These are phyloP conservation scores for Chamaecyparis obtusa DNA, from an alignment of 75 land plant species.

Conservation along the genomic window DNA sequence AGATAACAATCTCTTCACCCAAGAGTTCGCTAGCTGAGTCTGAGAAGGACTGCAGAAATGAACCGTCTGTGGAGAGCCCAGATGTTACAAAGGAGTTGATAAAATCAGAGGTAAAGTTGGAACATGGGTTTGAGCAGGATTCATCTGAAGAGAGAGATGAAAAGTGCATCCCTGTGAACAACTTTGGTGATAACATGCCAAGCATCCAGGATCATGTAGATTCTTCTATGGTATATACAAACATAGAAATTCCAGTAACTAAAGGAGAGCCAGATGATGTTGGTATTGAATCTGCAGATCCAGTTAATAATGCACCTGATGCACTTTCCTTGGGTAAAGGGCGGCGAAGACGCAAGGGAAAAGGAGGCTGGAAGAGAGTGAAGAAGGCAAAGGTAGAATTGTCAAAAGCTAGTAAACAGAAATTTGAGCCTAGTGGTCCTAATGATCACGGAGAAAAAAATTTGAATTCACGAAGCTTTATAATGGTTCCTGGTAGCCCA, in stretches of 20 bases:
- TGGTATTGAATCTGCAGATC: background rate
- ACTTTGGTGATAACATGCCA: background rate
- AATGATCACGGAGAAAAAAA: background rate
- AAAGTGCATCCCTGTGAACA: background rate
- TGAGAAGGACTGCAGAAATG: slow-evolving; percentile 3
- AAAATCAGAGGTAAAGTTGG: slow-evolving; percentile 3
- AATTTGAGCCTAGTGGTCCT: background rate
- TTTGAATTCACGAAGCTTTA: slow-evolving; percentile 4
- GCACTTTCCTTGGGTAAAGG: slow-evolving; percentile 10
- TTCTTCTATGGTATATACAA: background rate
- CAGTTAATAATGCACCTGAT: slow-evolving; percentile 4
- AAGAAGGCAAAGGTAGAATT: slow-evolving; percentile 8
- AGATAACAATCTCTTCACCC: slow-evolving; percentile 8
- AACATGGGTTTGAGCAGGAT: background rate
- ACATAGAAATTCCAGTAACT: background rate
- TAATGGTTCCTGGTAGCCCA: slow-evolving; percentile 34
- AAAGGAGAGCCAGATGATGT: slow-evolving; percentile 1
- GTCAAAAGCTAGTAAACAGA: slow-evolving; percentile 6
- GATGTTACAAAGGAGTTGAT: background rate
- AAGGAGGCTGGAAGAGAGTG: slow-evolving; percentile 8
- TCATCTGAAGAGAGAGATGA: background rate
- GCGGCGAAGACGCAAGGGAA: background rate
- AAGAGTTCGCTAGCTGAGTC: background rate
- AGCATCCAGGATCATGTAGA: background rate
- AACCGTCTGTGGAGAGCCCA: background rate